Evolutionary conservation across 148 eudicot genomes (phyloP), one percentile per base, ranked within the genome.

Genomic region (Simmondsia chinensis): DNA sequence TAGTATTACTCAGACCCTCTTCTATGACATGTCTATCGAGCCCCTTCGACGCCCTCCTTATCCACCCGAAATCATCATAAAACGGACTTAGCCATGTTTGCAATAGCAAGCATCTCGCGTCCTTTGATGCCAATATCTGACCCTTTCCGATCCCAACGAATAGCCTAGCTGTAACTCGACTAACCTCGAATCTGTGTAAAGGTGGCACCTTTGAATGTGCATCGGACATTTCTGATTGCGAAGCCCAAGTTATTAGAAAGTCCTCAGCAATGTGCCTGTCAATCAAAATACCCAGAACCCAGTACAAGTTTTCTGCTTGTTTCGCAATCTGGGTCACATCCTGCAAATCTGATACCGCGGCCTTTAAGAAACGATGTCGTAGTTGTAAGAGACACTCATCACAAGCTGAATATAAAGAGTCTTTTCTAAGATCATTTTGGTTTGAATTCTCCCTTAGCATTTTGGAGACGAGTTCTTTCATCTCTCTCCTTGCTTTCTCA

Each of bases 21-120:
- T 91, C 97, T 2, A 91, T 77, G 57, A 82, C 63, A 60, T 91
- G 85, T 7, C 86, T 61, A 38, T 91, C 97, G 16, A 91, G 94
- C 14, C 94, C 94, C 41, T 72, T 91, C 0, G 86, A 67, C 2
- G 88, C 95, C 57, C 95, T 69, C 32, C 80, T 82, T 95, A 91
- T 85, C 97, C 97, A 91, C 43, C 83, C 94, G 38, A 91, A 91
- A 57, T 91, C 97, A 30, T 85, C 97, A 54, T 91, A 91, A 39
- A 91, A 85, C 8, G 97, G 95, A 10, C 49, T 79, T 59, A 91
- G 54, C 97, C 97, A 91, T 34, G 97, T 91, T 45, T 76, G 73
- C 51, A 91, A 54, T 3, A 91, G 73, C 71, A 69, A 56, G 54
- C 72, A 79, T 68, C 94, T 65, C 12, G 74, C 54, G 15, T 91